Base-by-base conservation (phyloP, 805 yeast species). In the Kodamaea nitidulidarum region DNA sequence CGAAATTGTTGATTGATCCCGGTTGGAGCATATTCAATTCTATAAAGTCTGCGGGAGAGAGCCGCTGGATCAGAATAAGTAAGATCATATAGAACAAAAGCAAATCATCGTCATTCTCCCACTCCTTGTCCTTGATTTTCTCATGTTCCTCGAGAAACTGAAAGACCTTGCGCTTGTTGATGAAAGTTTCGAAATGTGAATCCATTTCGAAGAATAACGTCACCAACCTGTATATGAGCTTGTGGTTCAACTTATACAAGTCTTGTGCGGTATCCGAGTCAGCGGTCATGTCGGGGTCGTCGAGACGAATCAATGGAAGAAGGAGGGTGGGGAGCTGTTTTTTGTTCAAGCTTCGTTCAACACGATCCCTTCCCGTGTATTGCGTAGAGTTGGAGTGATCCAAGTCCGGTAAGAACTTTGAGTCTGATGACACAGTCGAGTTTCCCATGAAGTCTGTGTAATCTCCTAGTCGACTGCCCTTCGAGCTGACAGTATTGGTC, bases 31-130 rank as follows among this genome's bases (percentile, higher is more conserved):
- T 32, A 10, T 46, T 39, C 24, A 54, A 36, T 9, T 53, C 55
- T 16, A 48, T 41, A 38, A 40, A 54, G 32, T 58, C 61, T 7
- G 49, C 46, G 0, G 71, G 69, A 1, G 63, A 58, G 22, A 62
- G 48, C 38, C 63, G 61, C 36, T 67, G 56, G 21, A 71, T 43
- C n/a, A 70, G 51, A 3, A 71, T 53, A 8, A 71, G 56, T 21
- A 75, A 50, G 15, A 75, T 60, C 70, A 72, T 69, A 30, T 68
- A 59, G 16, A 73, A 53, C 22, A 73, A 52, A 18, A 75, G 58
- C 47, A 74, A 50, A 44, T 74, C 78, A 47, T 73, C 77, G 41
- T 71, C 75, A 42, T 67, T 57, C 36, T 67, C 72, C 78, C 78
- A 72, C 14, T 58, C 61, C 32, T 52, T 46, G 32, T 60, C 64